Evolutionary conservation across 176 grass and related monocot species (phyloP).

Genomic region (Oryza glaberrima): DNA sequence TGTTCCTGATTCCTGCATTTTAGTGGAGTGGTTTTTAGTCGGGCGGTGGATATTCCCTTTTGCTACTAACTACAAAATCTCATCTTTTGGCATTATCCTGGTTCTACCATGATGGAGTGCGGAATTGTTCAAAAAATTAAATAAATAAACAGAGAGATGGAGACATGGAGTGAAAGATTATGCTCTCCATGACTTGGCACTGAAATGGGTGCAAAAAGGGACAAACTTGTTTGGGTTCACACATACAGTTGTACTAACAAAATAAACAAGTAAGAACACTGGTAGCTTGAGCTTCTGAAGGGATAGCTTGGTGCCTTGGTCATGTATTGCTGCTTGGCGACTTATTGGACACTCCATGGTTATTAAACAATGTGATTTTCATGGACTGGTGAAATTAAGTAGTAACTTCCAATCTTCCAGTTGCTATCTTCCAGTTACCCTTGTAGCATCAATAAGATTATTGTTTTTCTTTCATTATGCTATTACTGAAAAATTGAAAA

Average conservation of each 20-base stretch:
- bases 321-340: too few relatives aligned
- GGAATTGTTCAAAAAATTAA: background rate
- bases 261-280: too few relatives aligned
- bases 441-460: background rate
- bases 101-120: background rate
- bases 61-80: background rate
- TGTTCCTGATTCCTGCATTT: background rate
- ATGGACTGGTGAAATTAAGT: background rate
- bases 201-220: conserved; percentile 12
- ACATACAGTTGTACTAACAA: background rate
- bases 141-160: background rate
- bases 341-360: background rate
- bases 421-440: background rate
- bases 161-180: background rate
- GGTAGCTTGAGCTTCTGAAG: background rate
- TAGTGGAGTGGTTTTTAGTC: background rate
- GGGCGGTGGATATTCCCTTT: background rate
- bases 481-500: conserved; percentile 14
- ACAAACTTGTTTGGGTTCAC: background rate
- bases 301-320: background rate
- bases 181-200: background rate
- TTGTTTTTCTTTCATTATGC: background rate
- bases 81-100: conserved; percentile 12
- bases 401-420: background rate
- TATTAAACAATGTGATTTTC: background rate